These are phyloP conservation scores for Thymus quinquecostatus DNA, from an alignment of 257 asterid genomes.

Conservation along the genomic window DNA sequence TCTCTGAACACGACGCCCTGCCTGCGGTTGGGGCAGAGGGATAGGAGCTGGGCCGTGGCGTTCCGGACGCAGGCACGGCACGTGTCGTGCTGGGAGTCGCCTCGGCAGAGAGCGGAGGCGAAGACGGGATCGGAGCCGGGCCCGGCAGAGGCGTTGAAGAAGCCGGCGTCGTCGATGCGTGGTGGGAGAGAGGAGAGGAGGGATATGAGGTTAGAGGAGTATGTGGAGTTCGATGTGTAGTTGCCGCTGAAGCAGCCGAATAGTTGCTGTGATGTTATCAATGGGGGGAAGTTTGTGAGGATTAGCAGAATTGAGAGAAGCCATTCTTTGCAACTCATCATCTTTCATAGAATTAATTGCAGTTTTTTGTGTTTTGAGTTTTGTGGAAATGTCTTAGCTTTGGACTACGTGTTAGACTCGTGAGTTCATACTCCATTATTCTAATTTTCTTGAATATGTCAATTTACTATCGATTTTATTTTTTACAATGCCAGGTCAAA, in stretches of 20 bases:
- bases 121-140: neutral
- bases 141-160: conserved; percentile 20
- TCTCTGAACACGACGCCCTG: conserved; percentile 17
- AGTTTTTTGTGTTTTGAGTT: too few relatives aligned
- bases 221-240: conserved; percentile 22
- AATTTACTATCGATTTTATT: too few relatives aligned
- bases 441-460: too few relatives aligned
- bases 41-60: neutral
- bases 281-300: neutral
- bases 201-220: conserved; percentile 13
- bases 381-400: too few relatives aligned
- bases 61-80: conserved; percentile 22
- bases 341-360: neutral
- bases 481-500: too few relatives aligned
- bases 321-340: conserved; percentile 1
- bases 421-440: too few relatives aligned
- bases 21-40: neutral
- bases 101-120: conserved; percentile 33
- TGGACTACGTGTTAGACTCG: too few relatives aligned
- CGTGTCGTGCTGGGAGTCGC: neutral
- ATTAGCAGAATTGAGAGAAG: neutral
- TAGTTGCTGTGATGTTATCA: neutral
- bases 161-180: conserved; percentile 21
- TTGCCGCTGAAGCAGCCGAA: conserved; percentile 25
- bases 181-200: conserved; percentile 24